These are phyloP conservation scores for Geotrichum carabidarum DNA, from an alignment of 1,139 yeast genomes.

Conservation along the genomic window DNA sequence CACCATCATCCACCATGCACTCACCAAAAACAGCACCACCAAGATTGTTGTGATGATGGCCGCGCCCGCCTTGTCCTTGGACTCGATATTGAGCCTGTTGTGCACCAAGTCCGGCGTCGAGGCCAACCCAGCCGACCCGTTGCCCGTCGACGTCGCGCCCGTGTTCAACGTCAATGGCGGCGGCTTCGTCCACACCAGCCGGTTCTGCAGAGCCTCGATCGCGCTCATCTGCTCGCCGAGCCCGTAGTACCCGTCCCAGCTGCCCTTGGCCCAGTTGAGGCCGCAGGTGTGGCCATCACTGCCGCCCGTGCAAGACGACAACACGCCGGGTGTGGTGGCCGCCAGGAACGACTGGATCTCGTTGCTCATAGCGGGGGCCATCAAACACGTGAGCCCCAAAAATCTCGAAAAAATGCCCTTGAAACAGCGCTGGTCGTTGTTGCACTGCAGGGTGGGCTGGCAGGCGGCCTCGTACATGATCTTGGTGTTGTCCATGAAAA, in stretches of 20 bases:
- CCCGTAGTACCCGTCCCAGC: constrained; percentile 78
- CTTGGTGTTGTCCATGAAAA: constrained; percentile 51
- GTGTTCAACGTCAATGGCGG: constrained; percentile 43
- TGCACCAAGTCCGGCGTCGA: constrained; percentile 17
- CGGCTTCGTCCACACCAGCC: constrained; percentile 39
- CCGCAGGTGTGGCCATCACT: constrained; percentile 91
- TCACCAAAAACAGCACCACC: constrained; percentile 58
- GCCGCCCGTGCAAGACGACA: constrained; percentile 80
- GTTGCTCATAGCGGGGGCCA: constrained; percentile 14
- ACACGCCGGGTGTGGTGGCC: constrained; percentile 73
- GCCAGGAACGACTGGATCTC: constrained; percentile 49
- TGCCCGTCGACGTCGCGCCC: constrained; percentile 46
- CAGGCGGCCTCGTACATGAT: constrained; percentile 81
- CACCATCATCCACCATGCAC: constrained; percentile 65
- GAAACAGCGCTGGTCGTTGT: constrained; percentile 86
- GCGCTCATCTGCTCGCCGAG: constrained; percentile 93
- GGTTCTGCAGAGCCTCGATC: constrained; percentile 63
- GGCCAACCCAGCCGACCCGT: constrained; percentile 33
- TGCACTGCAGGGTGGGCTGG: constrained; percentile 56
- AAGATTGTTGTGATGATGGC: constrained; percentile 72
- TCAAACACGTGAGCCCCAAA: constrained; percentile 48
- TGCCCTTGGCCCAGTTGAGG: constrained; percentile 59
- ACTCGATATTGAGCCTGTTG: constrained; percentile 2
- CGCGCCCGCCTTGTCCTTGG: constrained; percentile 81
- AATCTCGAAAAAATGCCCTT: constrained; percentile 76